Conservation (phyloP, 139 green algal species). For the Chlorella sp. region DNA sequence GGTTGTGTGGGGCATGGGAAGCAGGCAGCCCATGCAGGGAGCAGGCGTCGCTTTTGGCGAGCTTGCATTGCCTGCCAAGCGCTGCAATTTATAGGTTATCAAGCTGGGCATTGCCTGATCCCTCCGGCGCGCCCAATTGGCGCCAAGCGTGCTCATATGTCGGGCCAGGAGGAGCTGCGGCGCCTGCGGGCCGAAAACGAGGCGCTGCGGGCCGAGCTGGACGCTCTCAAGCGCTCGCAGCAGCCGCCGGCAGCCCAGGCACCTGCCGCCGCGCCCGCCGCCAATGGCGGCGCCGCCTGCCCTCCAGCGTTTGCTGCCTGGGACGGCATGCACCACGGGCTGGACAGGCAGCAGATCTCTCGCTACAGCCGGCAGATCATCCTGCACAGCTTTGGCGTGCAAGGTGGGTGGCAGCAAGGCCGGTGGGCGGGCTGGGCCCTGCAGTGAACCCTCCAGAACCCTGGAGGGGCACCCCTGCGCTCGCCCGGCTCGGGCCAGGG, state of each 20-base stretch:
- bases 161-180: neutral
- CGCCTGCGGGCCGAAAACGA: conserved; percentile 40
- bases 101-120: too few relatives aligned
- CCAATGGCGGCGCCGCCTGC: neutral
- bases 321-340: conserved; percentile 55
- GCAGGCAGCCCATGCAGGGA: too few relatives aligned
- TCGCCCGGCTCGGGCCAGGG: neutral
- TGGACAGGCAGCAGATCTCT: conserved; percentile 71
- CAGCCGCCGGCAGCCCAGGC: neutral
- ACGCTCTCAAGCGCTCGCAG: neutral
- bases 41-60: too few relatives aligned
- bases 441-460: neutral
- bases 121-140: too few relatives aligned
- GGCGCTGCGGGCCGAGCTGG: conserved; percentile 17
- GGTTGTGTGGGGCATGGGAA: too few relatives aligned
- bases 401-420: conserved; percentile 36
- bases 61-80: too few relatives aligned
- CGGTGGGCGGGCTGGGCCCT: neutral
- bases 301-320: neutral
- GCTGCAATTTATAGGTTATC: too few relatives aligned
- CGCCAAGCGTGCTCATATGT: too few relatives aligned
- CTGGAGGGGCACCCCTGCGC: neutral
- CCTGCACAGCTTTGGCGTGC: conserved; percentile 80
- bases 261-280: neutral
- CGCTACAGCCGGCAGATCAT: conserved; percentile 90